Evolutionary conservation across 768 basidiomycete genomes (phyloP).

Genomic region (Hygrophoropsis aurantiaca): DNA sequence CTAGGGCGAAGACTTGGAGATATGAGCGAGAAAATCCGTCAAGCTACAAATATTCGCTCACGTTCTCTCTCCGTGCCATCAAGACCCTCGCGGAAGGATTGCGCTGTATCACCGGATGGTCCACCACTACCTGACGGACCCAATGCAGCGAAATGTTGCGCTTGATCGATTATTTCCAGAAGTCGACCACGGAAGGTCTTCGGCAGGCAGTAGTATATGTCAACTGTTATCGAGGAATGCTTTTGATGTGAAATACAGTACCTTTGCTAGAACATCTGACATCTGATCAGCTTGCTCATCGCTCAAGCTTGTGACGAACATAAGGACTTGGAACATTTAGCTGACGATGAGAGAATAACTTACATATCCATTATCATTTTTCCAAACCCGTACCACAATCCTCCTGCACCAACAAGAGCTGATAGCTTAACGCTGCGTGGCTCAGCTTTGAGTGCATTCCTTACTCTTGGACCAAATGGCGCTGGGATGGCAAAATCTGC

Average conservation of each 20-base stretch:
- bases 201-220: conserved; percentile 9
- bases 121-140: conserved; percentile 57
- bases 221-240: not conserved
- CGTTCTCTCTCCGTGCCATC: conserved; percentile 91
- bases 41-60: conserved; percentile 40
- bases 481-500: conserved; percentile 84
- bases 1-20: conserved; percentile 73
- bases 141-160: conserved; percentile 80
- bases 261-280: conserved; percentile 69
- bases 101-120: conserved; percentile 57
- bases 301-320: conserved; percentile 53
- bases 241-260: conserved; percentile 24
- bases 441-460: conserved; percentile 88
- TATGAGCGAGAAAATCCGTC: conserved; percentile 7
- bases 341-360: conserved; percentile 19
- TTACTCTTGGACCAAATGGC: conserved; percentile 73
- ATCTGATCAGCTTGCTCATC: conserved; percentile 74
- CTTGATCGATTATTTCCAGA: conserved; percentile 81
- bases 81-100: conserved; percentile 85
- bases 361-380: conserved; percentile 84
- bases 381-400: conserved; percentile 92
- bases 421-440: conserved; percentile 82
- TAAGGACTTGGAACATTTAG: not conserved
- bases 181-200: conserved; percentile 79
- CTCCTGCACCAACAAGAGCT: conserved; percentile 81